Percentiles rank a stretch among this genome's conserved stretches.
These are phyloP conservation scores for Aureobasidium uvarum DNA, from an alignment of 2,329 filamentous ascomycete genomes.

Conservation along the genomic window DNA sequence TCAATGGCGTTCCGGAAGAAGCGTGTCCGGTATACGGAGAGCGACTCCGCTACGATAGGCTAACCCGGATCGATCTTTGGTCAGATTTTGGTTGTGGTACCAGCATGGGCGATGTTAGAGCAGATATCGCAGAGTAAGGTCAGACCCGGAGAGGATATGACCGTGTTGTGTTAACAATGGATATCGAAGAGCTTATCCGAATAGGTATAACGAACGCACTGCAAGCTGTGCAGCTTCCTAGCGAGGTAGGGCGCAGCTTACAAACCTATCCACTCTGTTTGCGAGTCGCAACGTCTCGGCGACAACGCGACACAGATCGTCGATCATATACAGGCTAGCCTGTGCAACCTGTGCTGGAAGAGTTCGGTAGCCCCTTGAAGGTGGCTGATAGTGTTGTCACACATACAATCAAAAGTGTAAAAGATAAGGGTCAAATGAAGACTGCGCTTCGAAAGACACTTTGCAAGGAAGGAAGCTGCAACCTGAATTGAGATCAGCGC, in stretches of 20 bases:
- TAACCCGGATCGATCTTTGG: neutral
- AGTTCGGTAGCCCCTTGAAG: neutral
- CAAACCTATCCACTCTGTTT: conserved; percentile 2
- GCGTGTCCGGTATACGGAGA: neutral
- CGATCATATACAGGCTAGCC: conserved; percentile 1
- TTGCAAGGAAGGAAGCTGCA: neutral
- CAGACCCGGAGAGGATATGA: no score
- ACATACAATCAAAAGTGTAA: neutral
- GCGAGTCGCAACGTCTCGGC: neutral
- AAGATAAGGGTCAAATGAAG: neutral
- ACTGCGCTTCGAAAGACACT: neutral
- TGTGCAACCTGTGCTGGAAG: neutral
- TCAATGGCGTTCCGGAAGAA: neutral
- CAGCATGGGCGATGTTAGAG: neutral
- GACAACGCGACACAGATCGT: neutral
- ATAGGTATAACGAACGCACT: neutral
- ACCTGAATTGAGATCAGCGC: conserved; percentile 9
- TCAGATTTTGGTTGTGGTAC: neutral
- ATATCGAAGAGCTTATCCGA: neutral
- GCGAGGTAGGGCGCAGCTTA: neutral
- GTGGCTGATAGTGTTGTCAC: neutral
- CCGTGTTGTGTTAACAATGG: neutral
- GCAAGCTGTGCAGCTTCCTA: neutral
- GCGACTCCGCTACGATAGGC: neutral
- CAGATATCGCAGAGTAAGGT: neutral